Conservation (phyloP, 2,329 filamentous ascomycete species). For the Aspergillus calidoustus region DNA sequence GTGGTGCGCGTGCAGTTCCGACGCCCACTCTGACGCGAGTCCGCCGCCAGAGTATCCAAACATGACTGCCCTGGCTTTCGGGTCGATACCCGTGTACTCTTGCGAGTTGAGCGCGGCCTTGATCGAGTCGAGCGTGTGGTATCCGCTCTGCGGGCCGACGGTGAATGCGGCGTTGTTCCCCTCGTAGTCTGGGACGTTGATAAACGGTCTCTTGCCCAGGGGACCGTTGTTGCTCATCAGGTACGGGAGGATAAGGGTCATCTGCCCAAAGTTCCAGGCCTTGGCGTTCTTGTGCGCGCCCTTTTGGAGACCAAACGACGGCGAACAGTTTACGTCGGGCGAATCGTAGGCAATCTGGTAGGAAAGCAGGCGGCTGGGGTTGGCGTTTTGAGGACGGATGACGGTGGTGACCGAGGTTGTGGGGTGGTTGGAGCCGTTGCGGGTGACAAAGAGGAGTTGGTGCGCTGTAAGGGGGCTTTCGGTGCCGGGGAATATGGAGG, state of each 20-base stretch:
- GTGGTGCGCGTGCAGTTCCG: slow-evolving; percentile 55
- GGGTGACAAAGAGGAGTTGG: neutral
- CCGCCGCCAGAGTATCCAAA: slow-evolving; percentile 60
- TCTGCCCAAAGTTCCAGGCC: neutral
- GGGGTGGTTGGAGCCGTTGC: slow-evolving; percentile 20
- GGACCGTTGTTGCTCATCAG: slow-evolving; percentile 29
- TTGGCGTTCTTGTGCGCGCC: slow-evolving; percentile 19
- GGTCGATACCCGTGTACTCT: slow-evolving; percentile 26
- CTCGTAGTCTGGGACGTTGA: slow-evolving; percentile 41
- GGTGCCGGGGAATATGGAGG: neutral
- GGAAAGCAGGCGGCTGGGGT: slow-evolving; percentile 38
- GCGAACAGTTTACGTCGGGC: slow-evolving; percentile 44
- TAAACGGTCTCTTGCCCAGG: slow-evolving; percentile 19
- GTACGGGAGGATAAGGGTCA: neutral
- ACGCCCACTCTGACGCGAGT: slow-evolving; percentile 54
- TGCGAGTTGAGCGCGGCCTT: slow-evolving; percentile 41
- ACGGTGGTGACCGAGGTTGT: slow-evolving; percentile 40
- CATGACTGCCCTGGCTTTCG: slow-evolving; percentile 40
- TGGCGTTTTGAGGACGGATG: slow-evolving; percentile 33
- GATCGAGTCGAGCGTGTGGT: slow-evolving; percentile 46
- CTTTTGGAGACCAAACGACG: slow-evolving; percentile 43
- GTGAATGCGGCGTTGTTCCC: slow-evolving; percentile 46
- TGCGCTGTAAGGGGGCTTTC: neutral
- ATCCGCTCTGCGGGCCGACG: slow-evolving; percentile 43
- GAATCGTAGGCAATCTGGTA: slow-evolving; percentile 47